phyloP scores from a whole-genome alignment of 805 yeast genomes.

The Ogataea nitratoaversa region DNA sequence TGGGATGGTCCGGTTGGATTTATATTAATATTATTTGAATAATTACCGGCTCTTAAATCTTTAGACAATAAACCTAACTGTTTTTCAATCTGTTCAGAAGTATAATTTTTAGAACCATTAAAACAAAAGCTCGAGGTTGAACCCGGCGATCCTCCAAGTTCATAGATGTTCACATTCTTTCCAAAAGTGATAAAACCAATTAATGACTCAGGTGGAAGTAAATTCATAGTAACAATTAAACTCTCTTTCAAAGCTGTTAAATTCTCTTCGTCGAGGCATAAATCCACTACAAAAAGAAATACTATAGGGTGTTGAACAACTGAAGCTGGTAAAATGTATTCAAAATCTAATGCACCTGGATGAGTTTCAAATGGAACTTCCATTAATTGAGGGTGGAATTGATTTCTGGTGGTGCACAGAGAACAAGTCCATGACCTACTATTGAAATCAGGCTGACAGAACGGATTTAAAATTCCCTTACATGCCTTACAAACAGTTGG shows the following conservation, averaged over 20 bases:
- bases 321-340: slow-evolving; percentile 36
- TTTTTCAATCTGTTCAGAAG: slow-evolving; percentile 42
- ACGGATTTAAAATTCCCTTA: slow-evolving; percentile 52
- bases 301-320: slow-evolving; percentile 36
- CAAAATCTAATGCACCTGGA: slow-evolving; percentile 45
- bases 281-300: slow-evolving; percentile 54
- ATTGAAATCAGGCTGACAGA: slow-evolving; percentile 33
- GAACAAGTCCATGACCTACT: slow-evolving; percentile 50
- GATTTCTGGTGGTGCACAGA: slow-evolving; percentile 48
- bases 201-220: slow-evolving; percentile 49
- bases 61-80: slow-evolving; percentile 41
- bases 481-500: slow-evolving; percentile 53
- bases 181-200: slow-evolving; percentile 61
- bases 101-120: slow-evolving; percentile 53
- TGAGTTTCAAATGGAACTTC: slow-evolving; percentile 34
- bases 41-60: slow-evolving; percentile 21
- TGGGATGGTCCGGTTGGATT: slow-evolving; percentile 13
- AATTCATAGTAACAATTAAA: slow-evolving; percentile 36
- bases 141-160: slow-evolving; percentile 37
- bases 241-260: slow-evolving; percentile 49
- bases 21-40: background rate
- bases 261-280: slow-evolving; percentile 50
- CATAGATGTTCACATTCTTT: slow-evolving; percentile 55
- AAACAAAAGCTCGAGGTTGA: slow-evolving; percentile 38
- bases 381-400: slow-evolving; percentile 25